Base-by-base conservation (phyloP, 2,329 filamentous ascomycete species). In the Sporothrix curviconia region DNA sequence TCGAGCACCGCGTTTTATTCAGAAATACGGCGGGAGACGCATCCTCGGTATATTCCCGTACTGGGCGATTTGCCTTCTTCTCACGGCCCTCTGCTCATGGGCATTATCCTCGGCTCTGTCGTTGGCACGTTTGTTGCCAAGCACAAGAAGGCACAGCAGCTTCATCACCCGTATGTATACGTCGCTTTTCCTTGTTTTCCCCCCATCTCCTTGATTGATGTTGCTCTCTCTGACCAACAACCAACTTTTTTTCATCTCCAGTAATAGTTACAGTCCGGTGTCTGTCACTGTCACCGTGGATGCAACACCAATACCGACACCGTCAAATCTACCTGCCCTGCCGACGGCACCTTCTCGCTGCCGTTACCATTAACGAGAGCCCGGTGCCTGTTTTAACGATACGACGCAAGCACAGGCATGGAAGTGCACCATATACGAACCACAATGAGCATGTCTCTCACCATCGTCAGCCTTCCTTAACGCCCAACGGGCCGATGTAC, bases 1-100 rank as follows among this genome's bases (percentile, higher is more conserved):
- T 34, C 39, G 22, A 30, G 49, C 1, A 76, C 85, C 65, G 82
- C 85, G 64, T 71, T 72, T 11, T 71, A 72, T 15, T 79, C 77
- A 83, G 66, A 64, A 68, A 11, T 70, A 75, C 46, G 82, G 81
- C 11, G 78, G 74, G 65, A 77, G 74, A 65, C 82, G 78, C 62
- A 65, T 83, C 4, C 83, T 79, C 66, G 80, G 81, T 6, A 74
- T 85, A 19, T 71, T 86, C 19, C 83, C 83, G 0, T 79, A 80
- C 58, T 86, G 83, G 83, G 81, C 79, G 1, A 74, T 86, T 30
- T 76, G 76, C 46, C 66, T 86, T 12, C 67, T 79, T 2, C 64
- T 74, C 0, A 67, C 77, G 2, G 74, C 76, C 3, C 64, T 84
- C 62, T 83, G 9, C 64, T 85, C 34, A 72, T 84, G 67, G 78